These are phyloP conservation scores for Phytophthora meadii DNA, from an alignment of 352 stramenopile species.

Conservation along the genomic window DNA sequence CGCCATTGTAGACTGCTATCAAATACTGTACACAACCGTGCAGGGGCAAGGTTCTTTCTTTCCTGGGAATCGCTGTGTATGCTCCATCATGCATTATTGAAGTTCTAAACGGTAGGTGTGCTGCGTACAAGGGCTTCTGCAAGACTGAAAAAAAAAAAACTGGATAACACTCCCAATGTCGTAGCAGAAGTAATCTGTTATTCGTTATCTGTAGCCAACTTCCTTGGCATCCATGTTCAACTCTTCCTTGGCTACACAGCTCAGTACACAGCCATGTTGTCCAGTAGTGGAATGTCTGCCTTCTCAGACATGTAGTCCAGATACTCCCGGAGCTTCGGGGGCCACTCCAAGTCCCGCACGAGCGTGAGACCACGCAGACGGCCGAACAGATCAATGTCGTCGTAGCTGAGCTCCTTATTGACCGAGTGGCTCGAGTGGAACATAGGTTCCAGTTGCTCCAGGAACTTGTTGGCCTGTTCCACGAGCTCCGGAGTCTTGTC, in stretches of 20 bases:
- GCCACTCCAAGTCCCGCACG: constrained; percentile 61
- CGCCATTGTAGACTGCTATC: no score
- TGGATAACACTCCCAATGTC: background rate
- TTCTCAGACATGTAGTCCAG: constrained; percentile 57
- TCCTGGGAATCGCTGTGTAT: no score
- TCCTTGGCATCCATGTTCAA: background rate
- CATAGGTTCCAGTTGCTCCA: constrained; percentile 45
- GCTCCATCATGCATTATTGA: no score
- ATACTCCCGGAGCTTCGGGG: constrained; percentile 58
- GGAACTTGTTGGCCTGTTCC: constrained; percentile 43
- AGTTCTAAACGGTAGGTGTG: no score
- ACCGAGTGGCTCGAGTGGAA: constrained; percentile 53
- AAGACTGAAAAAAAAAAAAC: background rate
- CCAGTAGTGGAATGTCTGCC: constrained; percentile 55
- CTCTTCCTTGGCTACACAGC: background rate
- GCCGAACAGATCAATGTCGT: constrained; percentile 68
- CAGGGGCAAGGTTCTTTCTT: no score
- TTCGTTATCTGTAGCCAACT: background rate
- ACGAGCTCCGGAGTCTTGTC: constrained; percentile 56
- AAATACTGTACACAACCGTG: no score
- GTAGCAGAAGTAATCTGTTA: background rate
- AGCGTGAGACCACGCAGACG: constrained; percentile 59
- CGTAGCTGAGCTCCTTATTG: constrained; percentile 64
- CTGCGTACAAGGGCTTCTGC: no score
- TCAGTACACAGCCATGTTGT: constrained; percentile 59